A percentile compares a stretch with the other conserved stretches of the same genome.
Conservation (phyloP, 1,284 basidiomycete species). For the Ganoderma leucocontextum region DNA sequence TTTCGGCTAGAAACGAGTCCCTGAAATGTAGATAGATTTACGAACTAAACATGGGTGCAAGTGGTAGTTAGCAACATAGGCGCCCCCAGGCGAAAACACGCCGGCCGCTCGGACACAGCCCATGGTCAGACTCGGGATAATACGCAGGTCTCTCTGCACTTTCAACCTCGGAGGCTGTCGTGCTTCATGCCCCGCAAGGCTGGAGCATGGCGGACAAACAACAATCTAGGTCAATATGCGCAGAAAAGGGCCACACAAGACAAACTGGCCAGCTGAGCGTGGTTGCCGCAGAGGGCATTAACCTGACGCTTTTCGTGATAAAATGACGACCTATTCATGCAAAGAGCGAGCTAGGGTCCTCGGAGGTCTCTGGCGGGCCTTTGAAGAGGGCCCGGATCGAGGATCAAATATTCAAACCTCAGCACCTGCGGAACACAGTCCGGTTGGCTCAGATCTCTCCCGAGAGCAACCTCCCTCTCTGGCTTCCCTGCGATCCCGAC, state of each 20-base stretch:
- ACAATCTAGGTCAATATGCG: neutral
- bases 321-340: neutral
- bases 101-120: too few species aligned
- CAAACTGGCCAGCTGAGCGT: neutral
- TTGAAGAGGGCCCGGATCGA: neutral
- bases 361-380: neutral
- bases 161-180: neutral
- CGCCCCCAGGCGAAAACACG: neutral
- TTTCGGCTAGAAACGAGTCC: neutral
- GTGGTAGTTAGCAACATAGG: constrained; percentile 1
- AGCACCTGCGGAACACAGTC: neutral
- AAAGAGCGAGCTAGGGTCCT: neutral
- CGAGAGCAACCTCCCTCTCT: neutral
- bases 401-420: too few species aligned
- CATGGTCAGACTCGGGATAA: too few species aligned
- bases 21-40: neutral
- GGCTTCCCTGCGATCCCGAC: neutral
- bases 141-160: neutral
- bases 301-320: neutral
- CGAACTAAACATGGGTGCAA: neutral
- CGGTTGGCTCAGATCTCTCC: neutral
- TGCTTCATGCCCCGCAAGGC: neutral
- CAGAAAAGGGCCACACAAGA: neutral
- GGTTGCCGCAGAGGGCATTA: neutral
- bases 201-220: neutral